Base-by-base conservation (phyloP, 768 basidiomycete species). In the Mycena galericulata region DNA sequence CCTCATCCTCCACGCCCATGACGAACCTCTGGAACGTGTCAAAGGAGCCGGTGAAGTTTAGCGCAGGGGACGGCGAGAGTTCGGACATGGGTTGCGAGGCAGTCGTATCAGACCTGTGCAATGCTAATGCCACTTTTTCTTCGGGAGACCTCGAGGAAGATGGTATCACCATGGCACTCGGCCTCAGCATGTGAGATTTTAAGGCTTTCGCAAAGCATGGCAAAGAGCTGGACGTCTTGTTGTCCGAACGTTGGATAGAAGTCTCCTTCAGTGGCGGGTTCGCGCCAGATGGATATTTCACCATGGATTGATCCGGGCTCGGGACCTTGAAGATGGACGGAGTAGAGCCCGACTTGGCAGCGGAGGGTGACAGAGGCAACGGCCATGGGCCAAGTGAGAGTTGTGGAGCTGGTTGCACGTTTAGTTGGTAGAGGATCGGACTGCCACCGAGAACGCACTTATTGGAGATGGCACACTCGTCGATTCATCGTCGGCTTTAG, bases 311-410 rank as follows among this genome's bases (percentile, higher is more conserved):
- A 46, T 92, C 89, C n/a, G 90, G 89, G 54, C 84, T 91, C 73
- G 90, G 87, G 26, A 87, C 81, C 69, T 85, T 89, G 80, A 93
- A 83, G 69, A 93, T 93, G 18, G 92, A 92, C 15, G 91, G 87
- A 7, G 91, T 82, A 14, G 91, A 92, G 58, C 84, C 85, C 65
- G 78, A 83, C 64, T 78, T 76, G 38, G 79, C 78, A 24, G 84
- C 81, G 49, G 75, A 55, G 67, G 82, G 60, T n/a, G 73, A 81
- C 75, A 72, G 75, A 68, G 74, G 82, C 73, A 29, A 14, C 34
- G 34, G 56, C 58, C 14, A 68, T 57, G 75, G 64, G 30, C 62
- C 58, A 36, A 59, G 54, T 62, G 70, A 75, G 43, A 70, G 46
- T 72, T 75, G 73, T 54, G 73, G 70, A 38, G 65, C 71, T 71